These are phyloP conservation scores for Papiliotrema terrestris DNA, from an alignment of 1,284 basidiomycete genomes.

Conservation along the genomic window DNA sequence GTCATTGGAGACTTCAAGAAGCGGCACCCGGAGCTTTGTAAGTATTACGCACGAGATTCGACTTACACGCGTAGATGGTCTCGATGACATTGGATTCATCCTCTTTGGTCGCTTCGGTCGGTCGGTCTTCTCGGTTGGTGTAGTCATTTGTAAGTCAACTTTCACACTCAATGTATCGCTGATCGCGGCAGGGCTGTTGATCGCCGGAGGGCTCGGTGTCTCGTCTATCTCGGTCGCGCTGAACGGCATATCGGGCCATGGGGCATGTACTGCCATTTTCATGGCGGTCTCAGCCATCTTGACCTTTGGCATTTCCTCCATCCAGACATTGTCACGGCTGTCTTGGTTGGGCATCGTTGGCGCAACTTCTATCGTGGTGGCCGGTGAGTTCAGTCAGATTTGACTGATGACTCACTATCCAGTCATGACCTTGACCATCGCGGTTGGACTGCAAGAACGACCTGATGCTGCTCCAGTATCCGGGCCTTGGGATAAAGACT, in stretches of 20 bases:
- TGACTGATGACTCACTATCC: background rate
- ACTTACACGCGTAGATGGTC: slow-evolving; percentile 6
- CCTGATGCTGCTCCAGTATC: slow-evolving; percentile 24
- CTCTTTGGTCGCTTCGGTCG: slow-evolving; percentile 30
- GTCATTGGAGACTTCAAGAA: slow-evolving; percentile 36
- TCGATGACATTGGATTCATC: slow-evolving; percentile 26
- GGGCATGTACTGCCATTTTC: slow-evolving; percentile 43
- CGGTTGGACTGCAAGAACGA: slow-evolving; percentile 44
- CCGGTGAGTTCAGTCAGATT: slow-evolving; percentile 8
- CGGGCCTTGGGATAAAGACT: slow-evolving; percentile 29
- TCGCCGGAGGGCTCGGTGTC: background rate
- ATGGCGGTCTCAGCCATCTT: slow-evolving; percentile 33
- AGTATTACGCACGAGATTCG: slow-evolving; percentile 28
- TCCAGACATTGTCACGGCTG: slow-evolving; percentile 44
- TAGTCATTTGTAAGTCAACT: background rate
- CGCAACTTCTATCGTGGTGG: slow-evolving; percentile 28
- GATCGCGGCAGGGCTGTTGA: background rate
- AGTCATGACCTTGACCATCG: slow-evolving; percentile 44
- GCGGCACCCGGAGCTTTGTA: background rate
- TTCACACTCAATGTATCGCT: background rate
- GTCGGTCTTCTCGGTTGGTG: slow-evolving; percentile 17
- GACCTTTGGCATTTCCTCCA: slow-evolving; percentile 31
- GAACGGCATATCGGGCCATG: slow-evolving; percentile 44
- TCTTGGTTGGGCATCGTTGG: slow-evolving; percentile 44
- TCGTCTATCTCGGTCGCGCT: slow-evolving; percentile 41